Evolutionary conservation across 768 basidiomycete species (phyloP), one percentile per base, ranked within the genome.

Genomic region (Tylopilus intermedius): DNA sequence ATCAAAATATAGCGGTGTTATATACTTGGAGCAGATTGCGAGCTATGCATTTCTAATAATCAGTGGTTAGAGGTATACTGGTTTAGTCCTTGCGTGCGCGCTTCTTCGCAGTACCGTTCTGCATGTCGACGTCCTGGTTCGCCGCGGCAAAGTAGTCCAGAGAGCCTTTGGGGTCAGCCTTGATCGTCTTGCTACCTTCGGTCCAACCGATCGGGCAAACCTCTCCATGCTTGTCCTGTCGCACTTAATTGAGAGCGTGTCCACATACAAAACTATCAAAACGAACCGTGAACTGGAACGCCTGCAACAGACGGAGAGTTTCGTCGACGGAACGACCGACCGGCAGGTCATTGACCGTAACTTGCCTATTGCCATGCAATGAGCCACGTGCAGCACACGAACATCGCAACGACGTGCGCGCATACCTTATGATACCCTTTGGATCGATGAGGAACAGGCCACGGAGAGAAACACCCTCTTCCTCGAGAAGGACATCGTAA

Each of bases 291-390:
- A 88, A 92, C 65, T 94, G 92, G 86, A 95, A 94, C 21, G 94
- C 94, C 71, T 94, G 84, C 72, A 96, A 75, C 45, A 96, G 82
- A 54, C 94, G 87, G 49, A 94, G 60, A 2, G 93, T 94, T 75
- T 96, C 94, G 35, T 93, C 92, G 49, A 95, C 93, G 3, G 90
- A 93, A 49, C 94, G 88, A n/a, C 94, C 94, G 45, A 95, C 92
- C 13, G 93, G 90, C 38, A 94, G 79, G 70, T 96, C 94, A 66
- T 95, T 95, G 56, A 95, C 76, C 50, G 90, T 91, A 60, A 89
- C 86, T 76, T 90, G 86, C 56, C 86, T 88, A 40, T 50, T 38
- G 18, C 15, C 47, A n/a, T 4, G 15, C 15, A 13, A 38, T 47
- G 18, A 51, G 39, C 35, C n/a, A 5, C 41, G 0, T 27, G 7